Conservation (phyloP, 768 basidiomycete genomes). For the Auriculariales sp. region DNA sequence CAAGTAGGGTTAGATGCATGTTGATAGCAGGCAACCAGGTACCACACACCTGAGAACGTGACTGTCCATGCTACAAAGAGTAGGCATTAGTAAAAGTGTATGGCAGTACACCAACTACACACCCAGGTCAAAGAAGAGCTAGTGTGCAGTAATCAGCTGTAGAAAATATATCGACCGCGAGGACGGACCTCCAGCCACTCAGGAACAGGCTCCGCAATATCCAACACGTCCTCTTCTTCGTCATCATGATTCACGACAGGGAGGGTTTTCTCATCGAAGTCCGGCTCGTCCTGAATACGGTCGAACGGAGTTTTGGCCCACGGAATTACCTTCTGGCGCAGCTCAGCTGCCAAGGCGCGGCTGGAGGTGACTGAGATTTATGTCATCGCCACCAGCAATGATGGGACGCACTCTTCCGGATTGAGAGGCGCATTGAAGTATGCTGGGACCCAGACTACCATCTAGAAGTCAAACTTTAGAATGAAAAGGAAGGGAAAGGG, state of each 20-base stretch:
- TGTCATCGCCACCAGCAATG: background rate
- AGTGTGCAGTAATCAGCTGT: background rate
- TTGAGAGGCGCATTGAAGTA: background rate
- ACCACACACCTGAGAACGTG: background rate
- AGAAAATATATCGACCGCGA: background rate
- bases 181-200: background rate
- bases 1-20: background rate
- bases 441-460: background rate
- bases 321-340: background rate
- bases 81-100: too few relatives aligned
- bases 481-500: too few relatives aligned
- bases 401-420: background rate
- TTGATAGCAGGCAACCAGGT: too few relatives aligned
- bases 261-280: background rate
- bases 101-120: background rate
- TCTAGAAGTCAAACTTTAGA: too few relatives aligned
- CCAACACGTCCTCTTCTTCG: background rate
- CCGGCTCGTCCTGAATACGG: background rate
- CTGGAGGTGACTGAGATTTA: background rate
- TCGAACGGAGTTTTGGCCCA: background rate
- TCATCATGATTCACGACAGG: background rate
- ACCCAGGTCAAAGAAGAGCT: background rate
- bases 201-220: background rate
- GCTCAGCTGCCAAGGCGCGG: background rate
- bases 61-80: background rate